Base-by-base conservation (phyloP, 139 green algal species). In the Medakamo hakoo region DNA sequence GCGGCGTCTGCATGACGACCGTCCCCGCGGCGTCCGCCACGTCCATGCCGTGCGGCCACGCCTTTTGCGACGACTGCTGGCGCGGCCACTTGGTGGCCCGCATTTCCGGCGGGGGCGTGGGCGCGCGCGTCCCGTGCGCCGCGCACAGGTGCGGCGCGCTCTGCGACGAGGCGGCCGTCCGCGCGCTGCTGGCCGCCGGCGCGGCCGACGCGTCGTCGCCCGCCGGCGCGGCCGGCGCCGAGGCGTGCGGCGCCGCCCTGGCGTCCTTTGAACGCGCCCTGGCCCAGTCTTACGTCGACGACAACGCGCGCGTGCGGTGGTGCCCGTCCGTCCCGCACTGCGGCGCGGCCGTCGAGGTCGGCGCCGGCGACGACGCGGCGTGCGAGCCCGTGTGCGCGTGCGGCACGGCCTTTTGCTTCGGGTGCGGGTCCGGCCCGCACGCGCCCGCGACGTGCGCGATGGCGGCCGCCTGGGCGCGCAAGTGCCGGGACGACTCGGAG, bases 31-130 rank as follows among this genome's bases (percentile, higher is more conserved):
- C 25, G 0, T 70, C 71, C 2, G 62, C 57, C n/a, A 82, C 72
- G 0, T 69, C 64, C 57, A 95, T 94, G 80, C 74, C 79, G 57
- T 95, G 88, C 66, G 81, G 84, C 0, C 88, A 95, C 70, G 70
- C 57, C 2, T 94, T 89, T 73, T 95, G 88, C 82, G 85, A 89
- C 40, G 67, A 75, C 20, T 95, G 88, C 78, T 96, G 88, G 88
- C 69, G 48, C 3, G 75, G 83, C 60, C 92, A 96, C 72, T 69
- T 90, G 49, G 57, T 71, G 19, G 78, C 84, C 2, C 75, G 86
- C 55, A 89, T 94, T n/a, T n/a, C n/a, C 60, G 60, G 55, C 2
- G 86, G 92, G 23, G 86, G 86, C 32, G 71, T 81, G 55, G 78
- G 76, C 16, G 65, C 78, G 21, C 63, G 70, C 23, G 60, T 84